phyloP scores from a whole-genome alignment of 805 yeast genomes.

The Ogataea methanolica region DNA sequence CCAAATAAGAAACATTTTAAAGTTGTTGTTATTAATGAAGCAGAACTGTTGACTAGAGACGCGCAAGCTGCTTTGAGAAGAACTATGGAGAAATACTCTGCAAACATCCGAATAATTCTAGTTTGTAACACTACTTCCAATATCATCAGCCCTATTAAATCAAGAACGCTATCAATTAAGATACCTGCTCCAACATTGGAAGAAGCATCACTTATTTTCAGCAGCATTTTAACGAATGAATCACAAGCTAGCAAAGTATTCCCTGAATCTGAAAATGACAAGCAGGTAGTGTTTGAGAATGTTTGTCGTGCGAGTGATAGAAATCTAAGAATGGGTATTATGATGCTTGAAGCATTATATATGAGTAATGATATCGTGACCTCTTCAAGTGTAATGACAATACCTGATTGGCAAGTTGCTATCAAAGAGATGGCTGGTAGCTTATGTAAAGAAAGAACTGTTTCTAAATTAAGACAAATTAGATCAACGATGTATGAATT shows the following conservation, averaged over 20 bases:
- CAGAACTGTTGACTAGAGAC: constrained; percentile 83
- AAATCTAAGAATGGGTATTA: constrained; percentile 71
- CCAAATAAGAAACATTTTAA: constrained; percentile 55
- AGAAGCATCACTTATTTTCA: constrained; percentile 57
- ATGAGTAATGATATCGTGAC: constrained; percentile 59
- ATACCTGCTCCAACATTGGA: constrained; percentile 70
- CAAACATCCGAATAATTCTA: constrained; percentile 77
- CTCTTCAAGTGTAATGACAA: constrained; percentile 46
- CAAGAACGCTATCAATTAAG: constrained; percentile 85
- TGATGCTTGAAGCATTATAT: constrained; percentile 77
- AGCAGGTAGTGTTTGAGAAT: constrained; percentile 35
- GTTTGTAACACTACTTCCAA: constrained; percentile 87
- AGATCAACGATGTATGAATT: constrained; percentile 76
- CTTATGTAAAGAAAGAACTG: constrained; percentile 59
- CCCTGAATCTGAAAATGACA: constrained; percentile 33
- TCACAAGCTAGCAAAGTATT: constrained; percentile 25
- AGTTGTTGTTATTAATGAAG: constrained; percentile 85
- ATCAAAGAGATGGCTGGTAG: constrained; percentile 59
- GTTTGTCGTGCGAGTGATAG: constrained; percentile 58
- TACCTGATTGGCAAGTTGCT: constrained; percentile 89
- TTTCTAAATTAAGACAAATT: constrained; percentile 53
- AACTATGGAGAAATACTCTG: constrained; percentile 93
- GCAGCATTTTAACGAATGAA: constrained; percentile 56
- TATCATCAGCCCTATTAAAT: constrained; percentile 89
- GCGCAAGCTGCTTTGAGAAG: constrained; percentile 95